A percentile compares a stretch with the other conserved stretches of the same genome.
These are phyloP conservation scores for Meyerozyma elateridarum DNA, from an alignment of 1,139 yeast genomes.

Conservation along the genomic window DNA sequence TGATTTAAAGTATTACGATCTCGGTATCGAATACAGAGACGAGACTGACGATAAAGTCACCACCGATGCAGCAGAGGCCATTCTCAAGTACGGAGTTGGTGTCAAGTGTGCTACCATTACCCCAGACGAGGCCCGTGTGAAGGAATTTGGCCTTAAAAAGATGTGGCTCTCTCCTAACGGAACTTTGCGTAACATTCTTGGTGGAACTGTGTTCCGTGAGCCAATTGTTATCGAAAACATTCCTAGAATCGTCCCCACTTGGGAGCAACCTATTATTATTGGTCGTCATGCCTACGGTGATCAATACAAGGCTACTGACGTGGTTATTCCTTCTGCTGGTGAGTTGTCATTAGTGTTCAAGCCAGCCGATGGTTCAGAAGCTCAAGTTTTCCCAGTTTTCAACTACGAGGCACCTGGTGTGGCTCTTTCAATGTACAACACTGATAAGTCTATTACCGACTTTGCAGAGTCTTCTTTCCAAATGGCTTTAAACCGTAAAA, in stretches of 20 bases:
- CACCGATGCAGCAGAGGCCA: conserved; percentile 85
- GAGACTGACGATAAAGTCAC: conserved; percentile 85
- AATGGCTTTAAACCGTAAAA: conserved; percentile 70
- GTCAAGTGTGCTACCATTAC: conserved; percentile 97
- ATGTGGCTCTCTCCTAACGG: conserved; percentile 99
- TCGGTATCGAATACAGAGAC: conserved; percentile 83
- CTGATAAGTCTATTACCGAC: conserved; percentile 82
- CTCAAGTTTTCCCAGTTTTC: conserved; percentile 57
- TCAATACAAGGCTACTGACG: conserved; percentile 90
- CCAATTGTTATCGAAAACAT: conserved; percentile 88
- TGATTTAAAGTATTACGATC: conserved; percentile 87
- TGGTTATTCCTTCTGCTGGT: conserved; percentile 77
- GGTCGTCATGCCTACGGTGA: conserved; percentile 98
- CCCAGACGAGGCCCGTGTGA: conserved; percentile 94
- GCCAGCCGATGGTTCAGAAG: conserved; percentile 63
- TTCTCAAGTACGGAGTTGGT: conserved; percentile 83
- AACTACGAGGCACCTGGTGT: conserved; percentile 78
- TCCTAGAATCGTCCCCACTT: conserved; percentile 85
- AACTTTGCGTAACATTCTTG: conserved; percentile 88
- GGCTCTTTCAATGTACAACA: conserved; percentile 91
- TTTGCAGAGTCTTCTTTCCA: conserved; percentile 92
- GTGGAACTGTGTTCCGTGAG: conserved; percentile 96
- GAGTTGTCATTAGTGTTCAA: conserved; percentile 71
- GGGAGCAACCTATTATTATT: conserved; percentile 93
- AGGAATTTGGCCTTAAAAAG: conserved; percentile 83